These are phyloP conservation scores for Zangia roseola DNA, from an alignment of 768 basidiomycete species.

Conservation along the genomic window DNA sequence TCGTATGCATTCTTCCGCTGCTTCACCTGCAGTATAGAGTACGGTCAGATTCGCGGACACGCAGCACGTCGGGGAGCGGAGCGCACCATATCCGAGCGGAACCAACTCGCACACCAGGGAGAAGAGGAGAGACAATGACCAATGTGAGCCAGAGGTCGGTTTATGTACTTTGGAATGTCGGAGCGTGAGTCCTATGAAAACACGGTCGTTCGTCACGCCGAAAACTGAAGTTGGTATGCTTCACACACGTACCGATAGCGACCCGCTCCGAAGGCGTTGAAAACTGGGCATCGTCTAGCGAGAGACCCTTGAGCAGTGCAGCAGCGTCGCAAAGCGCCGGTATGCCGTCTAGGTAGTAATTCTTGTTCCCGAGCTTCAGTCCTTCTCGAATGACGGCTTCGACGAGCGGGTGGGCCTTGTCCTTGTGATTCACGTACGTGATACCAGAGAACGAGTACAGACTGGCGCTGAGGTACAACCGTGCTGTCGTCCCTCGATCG, in stretches of 20 bases:
- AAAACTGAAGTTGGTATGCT: background rate
- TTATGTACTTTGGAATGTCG: conserved; percentile 69
- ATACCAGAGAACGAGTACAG: conserved; percentile 69
- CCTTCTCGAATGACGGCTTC: conserved; percentile 79
- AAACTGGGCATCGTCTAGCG: conserved; percentile 35
- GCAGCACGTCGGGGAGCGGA: conserved; percentile 29
- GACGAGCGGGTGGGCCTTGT: conserved; percentile 54
- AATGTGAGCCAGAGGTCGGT: conserved; percentile 56
- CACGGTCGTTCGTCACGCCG: background rate
- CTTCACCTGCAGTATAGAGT: conserved; percentile 35
- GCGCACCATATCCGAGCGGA: conserved; percentile 45
- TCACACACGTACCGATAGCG: conserved; percentile 48
- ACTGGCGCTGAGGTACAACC: conserved; percentile 77
- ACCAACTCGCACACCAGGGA: conserved; percentile 72
- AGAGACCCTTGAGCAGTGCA: conserved; percentile 34
- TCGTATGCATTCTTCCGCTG: conserved; percentile 48
- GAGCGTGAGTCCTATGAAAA: conserved; percentile 57
- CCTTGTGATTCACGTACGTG: conserved; percentile 63
- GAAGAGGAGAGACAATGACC: conserved; percentile 73
- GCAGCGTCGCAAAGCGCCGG: conserved; percentile 62
- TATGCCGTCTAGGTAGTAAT: conserved; percentile 75
- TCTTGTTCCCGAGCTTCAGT: conserved; percentile 77
- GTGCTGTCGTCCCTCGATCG: conserved; percentile 40
- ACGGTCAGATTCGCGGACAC: background rate
- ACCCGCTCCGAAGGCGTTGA: conserved; percentile 48